phyloP scores from a whole-genome alignment of 1,139 yeast genomes.

The Magnusiomyces paraingens region DNA sequence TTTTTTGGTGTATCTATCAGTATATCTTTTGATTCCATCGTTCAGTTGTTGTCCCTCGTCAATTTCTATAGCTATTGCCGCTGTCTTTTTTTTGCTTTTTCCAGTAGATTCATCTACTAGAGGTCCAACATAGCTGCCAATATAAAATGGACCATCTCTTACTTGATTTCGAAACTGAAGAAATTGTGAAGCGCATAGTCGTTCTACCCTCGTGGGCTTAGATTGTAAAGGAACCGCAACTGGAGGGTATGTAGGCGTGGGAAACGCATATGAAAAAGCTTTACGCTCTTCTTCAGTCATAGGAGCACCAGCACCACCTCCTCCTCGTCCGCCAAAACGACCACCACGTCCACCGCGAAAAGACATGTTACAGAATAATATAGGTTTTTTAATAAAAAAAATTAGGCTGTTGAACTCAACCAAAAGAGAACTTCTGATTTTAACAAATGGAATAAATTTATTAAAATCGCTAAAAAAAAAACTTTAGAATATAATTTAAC shows the following conservation, averaged over 20 bases:
- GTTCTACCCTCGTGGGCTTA: slow-evolving; percentile 49
- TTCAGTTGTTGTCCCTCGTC: slow-evolving; percentile 15
- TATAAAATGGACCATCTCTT: slow-evolving; percentile 70
- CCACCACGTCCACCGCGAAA: slow-evolving; percentile 16
- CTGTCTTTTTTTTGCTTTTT: neutral
- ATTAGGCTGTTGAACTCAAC: neutral
- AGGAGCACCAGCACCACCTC: slow-evolving; percentile 14
- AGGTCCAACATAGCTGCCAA: slow-evolving; percentile 44
- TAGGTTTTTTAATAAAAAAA: neutral
- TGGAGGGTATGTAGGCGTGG: slow-evolving; percentile 15
- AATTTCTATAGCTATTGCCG: slow-evolving; percentile 25
- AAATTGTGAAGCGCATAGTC: slow-evolving; percentile 56
- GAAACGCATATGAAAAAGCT: slow-evolving; percentile 14
- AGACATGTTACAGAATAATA: slow-evolving; percentile 10
- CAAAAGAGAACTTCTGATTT: neutral
- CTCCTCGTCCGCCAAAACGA: slow-evolving; percentile 13
- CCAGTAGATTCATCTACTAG: slow-evolving; percentile 20
- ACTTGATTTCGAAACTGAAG: slow-evolving; percentile 52
- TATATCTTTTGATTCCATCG: slow-evolving; percentile 35
- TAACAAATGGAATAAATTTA: neutral
- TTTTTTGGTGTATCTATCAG: slow-evolving; percentile 47
- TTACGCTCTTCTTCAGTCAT: slow-evolving; percentile 16
- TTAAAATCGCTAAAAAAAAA: neutral
- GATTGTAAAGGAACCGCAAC: slow-evolving; percentile 57
- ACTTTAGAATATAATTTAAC: too few species aligned